Conservation (phyloP, 139 green algal genomes). For the Gonium pectorale region DNA sequence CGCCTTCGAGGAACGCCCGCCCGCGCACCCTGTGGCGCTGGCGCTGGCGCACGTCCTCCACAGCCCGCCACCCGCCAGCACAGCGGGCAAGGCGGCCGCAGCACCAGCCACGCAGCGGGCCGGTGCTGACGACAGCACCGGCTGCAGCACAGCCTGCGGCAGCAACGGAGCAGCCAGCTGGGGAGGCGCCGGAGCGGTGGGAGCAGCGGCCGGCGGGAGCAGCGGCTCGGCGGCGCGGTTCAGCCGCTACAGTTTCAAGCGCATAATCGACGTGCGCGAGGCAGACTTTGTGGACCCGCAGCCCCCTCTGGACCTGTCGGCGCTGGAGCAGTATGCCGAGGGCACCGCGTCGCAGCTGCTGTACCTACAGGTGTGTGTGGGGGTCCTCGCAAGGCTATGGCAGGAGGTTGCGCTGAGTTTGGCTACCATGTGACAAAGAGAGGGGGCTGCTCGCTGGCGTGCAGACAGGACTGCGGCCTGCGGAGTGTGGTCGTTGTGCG, state of each 20-base stretch:
- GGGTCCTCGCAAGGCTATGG: too few species aligned
- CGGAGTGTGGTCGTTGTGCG: too few species aligned
- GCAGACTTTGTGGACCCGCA: conserved; percentile 65
- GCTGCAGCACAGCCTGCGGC: neutral
- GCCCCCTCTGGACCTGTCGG: conserved; percentile 66
- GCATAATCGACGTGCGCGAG: conserved; percentile 75
- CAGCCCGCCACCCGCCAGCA: neutral
- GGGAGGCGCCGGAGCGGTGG: too few species aligned
- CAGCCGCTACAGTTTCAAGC: conserved; percentile 75
- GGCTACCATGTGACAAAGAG: too few species aligned
- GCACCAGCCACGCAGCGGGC: neutral
- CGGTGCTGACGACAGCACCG: neutral
- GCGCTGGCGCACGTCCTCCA: conserved; percentile 65
- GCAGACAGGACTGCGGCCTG: too few species aligned
- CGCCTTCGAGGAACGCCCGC: conserved; percentile 39
- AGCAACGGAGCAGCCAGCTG: neutral
- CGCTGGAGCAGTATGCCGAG: conserved; percentile 82
- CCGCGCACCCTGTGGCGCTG: conserved; percentile 67
- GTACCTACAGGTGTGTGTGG: conserved; percentile 58
- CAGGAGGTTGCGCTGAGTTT: too few species aligned
- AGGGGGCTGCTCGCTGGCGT: too few species aligned
- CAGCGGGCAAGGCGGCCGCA: neutral
- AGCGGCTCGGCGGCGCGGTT: neutral
- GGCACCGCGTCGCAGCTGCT: conserved; percentile 78
- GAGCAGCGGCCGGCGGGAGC: neutral